Evolutionary conservation across 371 early-diverging fungal species (phyloP), one percentile per base, ranked within the genome.

Genomic region (Cokeromyces recurvatus): DNA sequence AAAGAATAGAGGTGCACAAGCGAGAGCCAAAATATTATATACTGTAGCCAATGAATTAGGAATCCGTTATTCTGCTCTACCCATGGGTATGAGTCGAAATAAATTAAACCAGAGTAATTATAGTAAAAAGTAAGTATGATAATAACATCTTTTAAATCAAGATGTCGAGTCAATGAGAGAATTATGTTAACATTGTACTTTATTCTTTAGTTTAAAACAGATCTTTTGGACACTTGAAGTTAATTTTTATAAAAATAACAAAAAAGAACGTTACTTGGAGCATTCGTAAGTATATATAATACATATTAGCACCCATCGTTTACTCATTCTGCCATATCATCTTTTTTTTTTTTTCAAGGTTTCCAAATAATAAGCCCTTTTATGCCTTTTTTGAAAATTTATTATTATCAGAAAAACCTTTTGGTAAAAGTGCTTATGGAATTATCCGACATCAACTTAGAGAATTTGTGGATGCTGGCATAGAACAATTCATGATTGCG

Each of bases 161-260:
- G n/a, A n/a, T n/a, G n/a, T n/a, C n/a, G n/a, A n/a, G n/a, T n/a
- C n/a, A n/a, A n/a, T n/a, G n/a, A n/a, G n/a, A n/a, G n/a, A n/a
- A n/a, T n/a, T n/a, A n/a, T n/a, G n/a, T n/a, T n/a, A n/a, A n/a
- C n/a, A n/a, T n/a, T n/a, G n/a, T n/a, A n/a, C n/a, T n/a, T n/a
- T n/a, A n/a, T n/a, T 12, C 14, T 20, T 22, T 46, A 71, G 71
- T 8, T 45, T 50, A 27, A 51, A 54, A 21, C 49, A 59, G 21
- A 51, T 73, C 2, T 66, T 57, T 38, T 73, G 74, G 74, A 53
- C 74, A 2, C 31, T 69, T 1, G 74, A 73, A 52, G 58, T 51
- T 7, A 48, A 48, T 12, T 71, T 68, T 37, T 55, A 55, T 47
- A 35, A 32, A 11, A 24, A 45, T 14, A 51, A 42, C 19, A 39